These are phyloP conservation scores for Wallacemonas collosoma DNA, from an alignment of 208 protist species.

Conservation along the genomic window DNA sequence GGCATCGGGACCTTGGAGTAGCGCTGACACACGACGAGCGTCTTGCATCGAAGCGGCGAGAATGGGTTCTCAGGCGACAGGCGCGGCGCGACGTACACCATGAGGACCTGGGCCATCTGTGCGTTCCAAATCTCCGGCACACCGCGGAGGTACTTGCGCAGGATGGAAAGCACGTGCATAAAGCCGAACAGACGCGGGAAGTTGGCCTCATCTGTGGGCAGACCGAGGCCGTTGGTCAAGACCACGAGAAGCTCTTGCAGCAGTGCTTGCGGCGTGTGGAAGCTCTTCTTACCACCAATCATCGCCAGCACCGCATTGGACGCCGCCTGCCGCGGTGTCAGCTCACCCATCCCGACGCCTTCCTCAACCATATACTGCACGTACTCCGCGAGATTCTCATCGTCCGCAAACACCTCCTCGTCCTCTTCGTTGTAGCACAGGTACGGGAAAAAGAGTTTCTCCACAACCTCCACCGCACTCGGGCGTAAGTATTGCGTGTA, in stretches of 20 bases:
- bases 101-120: slow-evolving; percentile 83
- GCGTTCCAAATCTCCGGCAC: slow-evolving; percentile 68
- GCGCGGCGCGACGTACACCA: slow-evolving; percentile 75
- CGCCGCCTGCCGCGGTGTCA: slow-evolving; percentile 71
- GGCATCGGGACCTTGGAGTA: slow-evolving; percentile 85
- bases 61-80: slow-evolving; percentile 47
- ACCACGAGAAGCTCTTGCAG: slow-evolving; percentile 68
- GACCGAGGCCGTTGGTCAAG: slow-evolving; percentile 58
- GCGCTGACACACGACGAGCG: slow-evolving; percentile 78
- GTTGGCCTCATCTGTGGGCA: slow-evolving; percentile 30
- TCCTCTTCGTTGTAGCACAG: slow-evolving; percentile 80
- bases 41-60: slow-evolving; percentile 78
- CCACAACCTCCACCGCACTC: slow-evolving; percentile 64
- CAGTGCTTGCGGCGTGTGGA: slow-evolving; percentile 60
- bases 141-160: slow-evolving; percentile 78
- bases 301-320: slow-evolving; percentile 80
- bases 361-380: slow-evolving; percentile 88
- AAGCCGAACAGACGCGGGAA: slow-evolving; percentile 77
- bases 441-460: slow-evolving; percentile 82
- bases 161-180: slow-evolving; percentile 77
- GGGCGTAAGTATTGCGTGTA: slow-evolving; percentile 68
- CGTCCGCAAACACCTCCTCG: slow-evolving; percentile 75
- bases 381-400: slow-evolving; percentile 74
- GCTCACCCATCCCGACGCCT: slow-evolving; percentile 65
- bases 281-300: slow-evolving; percentile 74